Evolutionary conservation across 2,329 filamentous ascomycete genomes (phyloP).

Genomic region (Cladosporium cucumerinum): DNA sequence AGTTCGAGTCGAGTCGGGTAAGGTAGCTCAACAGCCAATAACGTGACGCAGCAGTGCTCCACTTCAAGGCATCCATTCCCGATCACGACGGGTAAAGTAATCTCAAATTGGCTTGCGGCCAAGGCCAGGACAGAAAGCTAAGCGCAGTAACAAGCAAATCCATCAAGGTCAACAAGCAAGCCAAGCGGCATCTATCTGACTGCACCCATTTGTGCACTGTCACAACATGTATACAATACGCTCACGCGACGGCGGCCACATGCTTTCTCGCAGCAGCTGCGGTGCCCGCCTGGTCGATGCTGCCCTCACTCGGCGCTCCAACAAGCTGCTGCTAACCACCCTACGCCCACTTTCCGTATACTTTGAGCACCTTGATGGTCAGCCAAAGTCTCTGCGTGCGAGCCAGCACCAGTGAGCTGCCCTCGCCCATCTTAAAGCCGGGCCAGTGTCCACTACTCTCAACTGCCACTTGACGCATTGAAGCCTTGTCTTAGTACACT

Average conservation of each 20-base stretch:
- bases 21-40: background rate
- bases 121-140: background rate
- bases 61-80: background rate
- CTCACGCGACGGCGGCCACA: background rate
- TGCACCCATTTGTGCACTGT: background rate
- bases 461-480: constrained; percentile 2
- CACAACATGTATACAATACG: background rate
- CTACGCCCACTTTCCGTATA: background rate
- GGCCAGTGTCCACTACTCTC: background rate
- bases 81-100: background rate
- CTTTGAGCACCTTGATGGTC: constrained; percentile 11
- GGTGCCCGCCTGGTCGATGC: background rate
- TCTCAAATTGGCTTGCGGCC: background rate
- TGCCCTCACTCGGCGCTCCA: background rate
- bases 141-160: background rate
- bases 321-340: background rate
- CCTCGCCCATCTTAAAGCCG: background rate
- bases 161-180: constrained; percentile 1
- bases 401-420: background rate
- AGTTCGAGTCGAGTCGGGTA: background rate
- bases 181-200: background rate
- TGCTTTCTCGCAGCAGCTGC: background rate
- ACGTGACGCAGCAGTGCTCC: background rate
- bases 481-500: background rate
- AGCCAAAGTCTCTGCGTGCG: constrained; percentile 5